These are phyloP conservation scores for Amphirosellinia nigrospora DNA, from an alignment of 495 filamentous ascomycete species.

Conservation along the genomic window DNA sequence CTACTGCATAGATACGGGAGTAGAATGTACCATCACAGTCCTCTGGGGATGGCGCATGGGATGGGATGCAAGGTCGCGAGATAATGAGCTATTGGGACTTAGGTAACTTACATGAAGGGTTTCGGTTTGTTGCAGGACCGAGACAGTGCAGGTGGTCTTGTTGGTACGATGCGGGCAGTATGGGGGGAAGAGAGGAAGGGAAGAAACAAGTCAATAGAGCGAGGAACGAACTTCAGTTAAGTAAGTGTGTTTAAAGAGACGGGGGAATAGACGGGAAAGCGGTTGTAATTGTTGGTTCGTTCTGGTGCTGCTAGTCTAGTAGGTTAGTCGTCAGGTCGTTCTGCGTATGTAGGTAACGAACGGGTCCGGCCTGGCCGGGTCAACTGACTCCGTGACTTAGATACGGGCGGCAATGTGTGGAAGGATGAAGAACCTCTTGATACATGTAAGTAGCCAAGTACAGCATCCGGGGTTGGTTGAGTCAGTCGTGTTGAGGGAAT, in stretches of 20 bases:
- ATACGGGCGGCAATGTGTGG: slow-evolving; percentile 17
- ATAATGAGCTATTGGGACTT: neutral
- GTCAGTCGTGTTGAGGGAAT: slow-evolving; percentile 10
- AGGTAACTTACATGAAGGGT: slow-evolving; percentile 4
- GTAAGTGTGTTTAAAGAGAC: neutral
- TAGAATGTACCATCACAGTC: slow-evolving; percentile 1
- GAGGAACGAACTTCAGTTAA: slow-evolving; percentile 12
- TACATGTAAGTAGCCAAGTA: too few relatives aligned
- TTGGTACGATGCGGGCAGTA: neutral
- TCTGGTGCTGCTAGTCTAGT: slow-evolving; percentile 11
- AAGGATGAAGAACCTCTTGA: slow-evolving; percentile 17
- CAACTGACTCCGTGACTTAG: slow-evolving; percentile 18
- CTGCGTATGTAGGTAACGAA: slow-evolving; percentile 3
- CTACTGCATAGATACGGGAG: neutral
- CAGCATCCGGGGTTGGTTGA: too few relatives aligned
- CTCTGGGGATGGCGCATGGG: neutral
- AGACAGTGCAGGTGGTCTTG: slow-evolving; percentile 1
- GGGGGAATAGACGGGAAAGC: neutral
- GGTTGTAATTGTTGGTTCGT: slow-evolving; percentile 1
- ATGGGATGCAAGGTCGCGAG: neutral
- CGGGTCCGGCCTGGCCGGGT: neutral
- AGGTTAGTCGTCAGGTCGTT: too few relatives aligned
- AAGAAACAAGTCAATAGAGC: neutral
- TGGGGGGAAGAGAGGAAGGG: neutral
- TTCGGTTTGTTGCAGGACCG: slow-evolving; percentile 14